Base-by-base conservation (phyloP, 2,329 filamentous ascomycete species). In the Fusarium marasasianum region DNA sequence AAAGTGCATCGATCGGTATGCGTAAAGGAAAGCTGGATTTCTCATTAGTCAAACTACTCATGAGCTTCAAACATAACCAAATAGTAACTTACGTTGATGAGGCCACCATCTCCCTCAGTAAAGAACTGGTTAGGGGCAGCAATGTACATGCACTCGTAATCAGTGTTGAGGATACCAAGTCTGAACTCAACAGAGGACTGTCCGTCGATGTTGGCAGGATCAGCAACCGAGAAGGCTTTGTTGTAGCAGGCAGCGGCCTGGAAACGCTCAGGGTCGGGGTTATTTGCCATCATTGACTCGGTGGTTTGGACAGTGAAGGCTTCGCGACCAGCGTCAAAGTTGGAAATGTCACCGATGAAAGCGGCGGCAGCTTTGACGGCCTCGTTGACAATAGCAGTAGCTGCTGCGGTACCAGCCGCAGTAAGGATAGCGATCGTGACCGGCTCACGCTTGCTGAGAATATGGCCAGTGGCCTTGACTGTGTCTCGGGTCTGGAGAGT, bases 111-210 rank as follows among this genome's bases (percentile, higher is more conserved):
- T 1, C 62, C 62, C 12, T 65, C 62, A 0, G 62, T 65, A 5
- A 65, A 65, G 45, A 65, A 65, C 26, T 65, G 62, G 58, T 65
- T 65, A 6, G 62, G 62, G 3, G 62, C 62, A 31, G 62, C 62
- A n/a, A 65, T 63, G 4, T 65, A 65, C 62, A 65, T 65, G 58
- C 62, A 65, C 58, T 65, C 62, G n/a, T 65, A 65, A 22, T 65
- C 62, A 26, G 58, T 65, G 45, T 65, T 65, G 18, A 65, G 62
- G 22, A 65, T 12, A 0, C 62, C 62, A 24, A 65, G 62, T 2
- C 31, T 33, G 4, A 65, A 65, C 7, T 65, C 58, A 10, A 65
- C 62, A 2, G 58, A 65, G 20, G 62, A 65, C 38, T 65, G 62
- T 33, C 62, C 62, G 5, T 65, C 62, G 1, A 65, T 65, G 33